These are phyloP conservation scores for Fagus sylvatica DNA, from an alignment of 306 rosid species.

Conservation along the genomic window DNA sequence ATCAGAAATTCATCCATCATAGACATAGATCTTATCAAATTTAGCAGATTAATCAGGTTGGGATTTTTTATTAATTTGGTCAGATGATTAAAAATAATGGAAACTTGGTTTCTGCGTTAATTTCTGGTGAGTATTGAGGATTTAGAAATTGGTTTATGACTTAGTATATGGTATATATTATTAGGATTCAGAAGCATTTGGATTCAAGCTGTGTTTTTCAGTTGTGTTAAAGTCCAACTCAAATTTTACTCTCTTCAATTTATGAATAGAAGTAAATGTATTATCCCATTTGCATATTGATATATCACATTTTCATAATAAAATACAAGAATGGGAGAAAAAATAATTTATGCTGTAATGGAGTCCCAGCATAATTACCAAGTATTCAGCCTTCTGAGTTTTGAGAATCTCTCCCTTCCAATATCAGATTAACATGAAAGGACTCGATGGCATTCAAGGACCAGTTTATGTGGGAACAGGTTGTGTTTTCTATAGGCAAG, in stretches of 20 bases:
- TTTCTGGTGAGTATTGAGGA: not conserved
- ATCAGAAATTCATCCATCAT: not conserved
- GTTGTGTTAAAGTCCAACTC: not conserved
- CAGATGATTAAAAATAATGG: not conserved
- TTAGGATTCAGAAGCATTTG: not conserved
- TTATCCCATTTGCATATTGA: not conserved
- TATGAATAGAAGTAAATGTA: not conserved
- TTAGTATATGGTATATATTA: not conserved
- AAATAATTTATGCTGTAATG: not conserved
- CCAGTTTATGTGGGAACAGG: constrained; percentile 98
- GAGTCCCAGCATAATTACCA: not conserved
- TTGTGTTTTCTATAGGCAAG: constrained; percentile 89
- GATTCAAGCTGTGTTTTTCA: not conserved
- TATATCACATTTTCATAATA: not conserved
- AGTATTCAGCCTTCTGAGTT: not conserved
- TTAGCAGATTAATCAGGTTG: not conserved
- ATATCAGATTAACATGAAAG: constrained; percentile 97
- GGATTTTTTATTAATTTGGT: not conserved
- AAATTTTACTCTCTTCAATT: not conserved
- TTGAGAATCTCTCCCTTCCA: constrained; percentile 19
- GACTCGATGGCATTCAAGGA: constrained; percentile 98
- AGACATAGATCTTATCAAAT: not conserved
- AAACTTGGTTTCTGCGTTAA: not conserved
- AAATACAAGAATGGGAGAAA: not conserved
- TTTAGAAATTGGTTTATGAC: not conserved